A percentile compares a stretch with the other conserved stretches of the same genome.
Conservation (phyloP, 225 moss, liverwort and hornwort genomes). For the Climacium dendroides region DNA sequence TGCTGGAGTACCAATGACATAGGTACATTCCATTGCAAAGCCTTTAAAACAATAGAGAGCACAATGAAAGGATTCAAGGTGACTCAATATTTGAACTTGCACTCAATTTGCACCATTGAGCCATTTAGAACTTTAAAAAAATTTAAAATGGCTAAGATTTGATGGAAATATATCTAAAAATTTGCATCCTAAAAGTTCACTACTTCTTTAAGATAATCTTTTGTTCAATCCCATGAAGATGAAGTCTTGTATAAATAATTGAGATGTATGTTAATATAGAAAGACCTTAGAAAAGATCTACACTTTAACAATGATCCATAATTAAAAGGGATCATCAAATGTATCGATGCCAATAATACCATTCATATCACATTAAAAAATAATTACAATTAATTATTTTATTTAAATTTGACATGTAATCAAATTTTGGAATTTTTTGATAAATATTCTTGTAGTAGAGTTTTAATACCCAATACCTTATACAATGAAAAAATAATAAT, state of each 20-base stretch:
- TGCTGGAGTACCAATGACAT: not conserved
- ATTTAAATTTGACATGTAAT: not conserved
- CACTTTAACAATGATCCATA: not conserved
- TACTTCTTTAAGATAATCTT: too few relatives aligned
- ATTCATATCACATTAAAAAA: not conserved
- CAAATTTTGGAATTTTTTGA: not conserved
- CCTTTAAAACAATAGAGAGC: too few relatives aligned
- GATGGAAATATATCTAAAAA: not conserved
- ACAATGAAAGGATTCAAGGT: too few relatives aligned
- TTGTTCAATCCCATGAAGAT: too few relatives aligned
- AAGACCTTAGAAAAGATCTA: too few relatives aligned
- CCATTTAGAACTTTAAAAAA: too few relatives aligned
- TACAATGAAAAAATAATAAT: not conserved
- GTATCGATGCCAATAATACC: not conserved
- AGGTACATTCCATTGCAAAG: not conserved
- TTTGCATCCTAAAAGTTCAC: too few relatives aligned
- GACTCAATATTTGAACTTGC: too few relatives aligned
- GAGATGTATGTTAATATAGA: too few relatives aligned
- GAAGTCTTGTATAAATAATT: too few relatives aligned
- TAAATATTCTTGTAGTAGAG: not conserved
- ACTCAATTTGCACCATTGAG: too few relatives aligned
- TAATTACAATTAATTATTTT: fast-evolving
- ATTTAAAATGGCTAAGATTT: not conserved
- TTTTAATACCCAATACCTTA: not conserved
- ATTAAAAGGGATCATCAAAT: not conserved